A percentile compares a stretch with the other conserved stretches of the same genome.
Conservation (phyloP, 768 basidiomycete genomes). For the Kwoniella pini region DNA sequence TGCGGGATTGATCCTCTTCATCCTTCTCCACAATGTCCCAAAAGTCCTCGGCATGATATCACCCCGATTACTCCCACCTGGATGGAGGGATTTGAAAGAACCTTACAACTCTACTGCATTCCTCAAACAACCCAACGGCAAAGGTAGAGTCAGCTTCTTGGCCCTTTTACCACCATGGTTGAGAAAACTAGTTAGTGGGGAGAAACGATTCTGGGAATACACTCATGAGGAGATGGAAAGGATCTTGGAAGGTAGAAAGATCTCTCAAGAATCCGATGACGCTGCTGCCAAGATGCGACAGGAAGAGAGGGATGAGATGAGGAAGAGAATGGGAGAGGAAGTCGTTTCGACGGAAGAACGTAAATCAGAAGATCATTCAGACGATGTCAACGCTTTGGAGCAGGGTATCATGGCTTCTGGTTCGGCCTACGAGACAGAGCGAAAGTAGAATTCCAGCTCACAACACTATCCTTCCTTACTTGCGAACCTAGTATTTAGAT, state of each 20-base stretch:
- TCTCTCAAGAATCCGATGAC: conserved; percentile 30
- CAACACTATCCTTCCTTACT: too few relatives aligned
- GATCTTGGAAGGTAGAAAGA: conserved; percentile 36
- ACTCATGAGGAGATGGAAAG: conserved; percentile 44
- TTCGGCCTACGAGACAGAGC: background rate
- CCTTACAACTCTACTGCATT: conserved; percentile 43
- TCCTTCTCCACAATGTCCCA: conserved; percentile 72
- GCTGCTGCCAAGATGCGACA: conserved; percentile 40
- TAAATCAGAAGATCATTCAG: background rate
- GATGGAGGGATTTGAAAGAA: conserved; percentile 48
- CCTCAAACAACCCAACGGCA: conserved; percentile 31
- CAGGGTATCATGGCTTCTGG: conserved; percentile 4
- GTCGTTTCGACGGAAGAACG: background rate
- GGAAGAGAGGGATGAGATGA: conserved; percentile 40
- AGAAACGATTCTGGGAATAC: conserved; percentile 42
- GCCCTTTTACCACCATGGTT: conserved; percentile 45
- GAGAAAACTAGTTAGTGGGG: conserved; percentile 39
- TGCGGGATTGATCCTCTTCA: conserved; percentile 70
- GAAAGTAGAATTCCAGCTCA: conserved; percentile 1
- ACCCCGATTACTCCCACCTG: conserved; percentile 43
- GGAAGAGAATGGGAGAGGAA: conserved; percentile 32
- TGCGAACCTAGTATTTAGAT: too few relatives aligned
- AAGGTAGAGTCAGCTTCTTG: conserved; percentile 23
- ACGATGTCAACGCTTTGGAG: conserved; percentile 9
- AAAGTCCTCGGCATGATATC: conserved; percentile 62